Evolutionary conservation across 148 eudicot species (phyloP).

Genomic region (Chenopodium berlandieri): DNA sequence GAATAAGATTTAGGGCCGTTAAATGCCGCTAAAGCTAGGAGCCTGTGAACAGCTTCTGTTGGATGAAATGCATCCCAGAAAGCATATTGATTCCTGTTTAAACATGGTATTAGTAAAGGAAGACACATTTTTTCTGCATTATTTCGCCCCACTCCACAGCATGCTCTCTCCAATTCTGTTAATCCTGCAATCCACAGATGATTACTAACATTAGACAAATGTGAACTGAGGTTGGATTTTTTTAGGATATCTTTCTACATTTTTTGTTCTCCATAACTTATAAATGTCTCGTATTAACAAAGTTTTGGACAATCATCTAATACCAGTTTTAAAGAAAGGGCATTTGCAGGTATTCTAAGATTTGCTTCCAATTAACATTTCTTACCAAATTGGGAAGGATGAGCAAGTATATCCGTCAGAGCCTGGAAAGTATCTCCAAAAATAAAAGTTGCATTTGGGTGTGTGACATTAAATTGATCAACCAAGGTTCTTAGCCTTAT

Average conservation of each 20-base stretch:
- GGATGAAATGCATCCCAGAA: conserved; percentile 97
- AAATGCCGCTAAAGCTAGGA: conserved; percentile 59
- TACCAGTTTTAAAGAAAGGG: too few relatives aligned
- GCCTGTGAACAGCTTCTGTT: conserved; percentile 48
- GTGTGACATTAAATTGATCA: conserved; percentile 48
- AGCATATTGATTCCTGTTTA: conserved; percentile 50
- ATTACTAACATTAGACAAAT: not conserved
- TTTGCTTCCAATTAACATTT: not conserved
- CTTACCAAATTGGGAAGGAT: conserved; percentile 53
- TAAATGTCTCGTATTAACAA: too few relatives aligned
- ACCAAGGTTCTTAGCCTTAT: conserved; percentile 41
- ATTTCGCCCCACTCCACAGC: conserved; percentile 75
- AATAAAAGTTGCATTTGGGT: conserved; percentile 44
- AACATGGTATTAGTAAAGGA: conserved; percentile 67
- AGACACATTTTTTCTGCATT: conserved; percentile 69
- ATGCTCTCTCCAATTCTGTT: conserved; percentile 52
- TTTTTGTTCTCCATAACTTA: too few relatives aligned
- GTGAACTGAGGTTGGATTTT: too few relatives aligned
- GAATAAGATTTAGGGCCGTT: conserved; percentile 41
- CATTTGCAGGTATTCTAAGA: too few relatives aligned
- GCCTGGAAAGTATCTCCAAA: conserved; percentile 63
- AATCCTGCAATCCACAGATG: conserved; percentile 48
- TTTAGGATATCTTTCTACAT: too few relatives aligned
- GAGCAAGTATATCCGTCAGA: conserved; percentile 46
- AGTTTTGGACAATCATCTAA: too few relatives aligned